phyloP scores from a whole-genome alignment of 2,329 filamentous ascomycete species.

The Claviceps fusiformis region DNA sequence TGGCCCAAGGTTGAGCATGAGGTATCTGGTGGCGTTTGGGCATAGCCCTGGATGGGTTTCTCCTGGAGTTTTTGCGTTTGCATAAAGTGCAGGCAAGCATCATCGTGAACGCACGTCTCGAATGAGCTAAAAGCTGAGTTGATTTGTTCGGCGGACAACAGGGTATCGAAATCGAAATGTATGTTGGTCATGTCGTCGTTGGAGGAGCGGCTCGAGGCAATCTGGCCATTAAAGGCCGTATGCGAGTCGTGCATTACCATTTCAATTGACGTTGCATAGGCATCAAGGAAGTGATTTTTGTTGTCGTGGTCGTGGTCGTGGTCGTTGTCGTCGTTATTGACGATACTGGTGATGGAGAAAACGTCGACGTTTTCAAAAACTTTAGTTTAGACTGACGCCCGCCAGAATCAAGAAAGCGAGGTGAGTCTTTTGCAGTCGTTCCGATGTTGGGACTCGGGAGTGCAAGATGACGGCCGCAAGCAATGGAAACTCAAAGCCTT shows the following conservation, averaged over 20 bases:
- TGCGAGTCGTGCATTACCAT: conserved; percentile 13
- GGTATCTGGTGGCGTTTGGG: conserved; percentile 3
- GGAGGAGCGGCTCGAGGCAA: conserved; percentile 9
- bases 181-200: conserved; percentile 18
- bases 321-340: background rate
- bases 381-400: background rate
- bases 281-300: background rate
- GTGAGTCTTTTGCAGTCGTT: background rate
- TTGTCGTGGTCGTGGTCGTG: background rate
- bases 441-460: background rate
- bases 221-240: conserved; percentile 11
- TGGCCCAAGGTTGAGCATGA: background rate
- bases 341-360: background rate
- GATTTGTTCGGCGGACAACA: conserved; percentile 13
- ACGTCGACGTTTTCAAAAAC: background rate
- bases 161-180: conserved; percentile 13
- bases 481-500: background rate
- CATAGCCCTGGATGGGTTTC: conserved; percentile 5
- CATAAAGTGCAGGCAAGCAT: conserved; percentile 17
- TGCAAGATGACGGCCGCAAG: background rate
- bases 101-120: conserved; percentile 17
- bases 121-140: conserved; percentile 15
- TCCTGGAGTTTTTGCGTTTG: conserved; percentile 7
- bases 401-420: background rate
- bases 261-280: background rate